Base-by-base conservation (phyloP, 169 alveolate species). In the Plasmodium adleri region DNA sequence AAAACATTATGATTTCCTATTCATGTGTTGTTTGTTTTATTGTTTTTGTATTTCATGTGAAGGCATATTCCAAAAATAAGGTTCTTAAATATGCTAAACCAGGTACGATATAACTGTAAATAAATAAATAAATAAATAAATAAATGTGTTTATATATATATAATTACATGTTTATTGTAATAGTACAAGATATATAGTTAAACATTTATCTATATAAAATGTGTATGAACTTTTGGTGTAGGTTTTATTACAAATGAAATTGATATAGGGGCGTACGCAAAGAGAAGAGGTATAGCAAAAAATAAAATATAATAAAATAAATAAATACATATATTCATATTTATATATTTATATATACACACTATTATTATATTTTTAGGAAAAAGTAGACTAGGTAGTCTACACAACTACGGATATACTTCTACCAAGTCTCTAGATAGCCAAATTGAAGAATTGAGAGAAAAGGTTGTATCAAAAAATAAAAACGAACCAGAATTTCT, bases 401-500 rank as follows among this genome's bases (percentile, higher is more conserved):
- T 10, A 32, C 64, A 78, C 3, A 83, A 52, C 63, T 83, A 83
- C 15, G 91, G 91, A 7, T 83, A 83, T 68, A 68, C 45, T 32
- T 22, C n/a, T 17, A 49, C 64, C 17, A 62, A 59, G 3, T 54
- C 83, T 24, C 6, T 83, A 26, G 91, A 83, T 0, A n/a, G 20
- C 17, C 54, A 83, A 70, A 83, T 83, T 15, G 91, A 70, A 9
- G 74, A 68, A 13, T 54, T 83, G 13, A 64, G 49, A 12, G 67
- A 70, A 49, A 68, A 43, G n/a, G 91, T 83, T 5, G 59, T 58
- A 59, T 26, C 10, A 1, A 83, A 63, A 70, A 83, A 83, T 62
- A 71, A 43, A 45, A 63, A 54, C 8, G 86, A 83, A 43, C 91
- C 83, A 1, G 91, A 83, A 43, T 83, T 83, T 58, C 43, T 83